phyloP scores from a whole-genome alignment of 208 protist species.

The Zelonia costaricensis region DNA sequence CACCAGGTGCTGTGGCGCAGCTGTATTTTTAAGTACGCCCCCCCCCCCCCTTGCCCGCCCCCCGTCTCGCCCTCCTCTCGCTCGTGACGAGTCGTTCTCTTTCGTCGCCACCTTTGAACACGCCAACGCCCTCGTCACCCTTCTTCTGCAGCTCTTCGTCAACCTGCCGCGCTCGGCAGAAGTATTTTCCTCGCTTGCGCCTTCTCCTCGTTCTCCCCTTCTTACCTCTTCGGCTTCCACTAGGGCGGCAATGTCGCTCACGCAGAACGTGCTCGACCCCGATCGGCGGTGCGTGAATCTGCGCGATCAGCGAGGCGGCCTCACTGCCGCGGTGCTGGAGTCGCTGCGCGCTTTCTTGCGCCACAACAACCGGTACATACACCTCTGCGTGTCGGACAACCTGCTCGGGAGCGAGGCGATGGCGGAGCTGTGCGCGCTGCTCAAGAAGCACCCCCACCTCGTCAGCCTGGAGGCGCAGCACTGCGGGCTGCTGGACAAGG shows the following conservation, averaged over 20 bases:
- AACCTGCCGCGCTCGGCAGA: too few relatives aligned
- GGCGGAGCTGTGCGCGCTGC: conserved; percentile 54
- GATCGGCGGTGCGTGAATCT: conserved; percentile 51
- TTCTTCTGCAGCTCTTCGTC: too few relatives aligned
- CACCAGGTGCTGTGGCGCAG: too few relatives aligned
- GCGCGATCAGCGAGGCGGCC: conserved; percentile 52
- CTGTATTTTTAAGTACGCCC: too few relatives aligned
- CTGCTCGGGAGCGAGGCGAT: conserved; percentile 53
- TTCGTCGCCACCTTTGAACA: too few relatives aligned
- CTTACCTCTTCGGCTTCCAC: too few relatives aligned
- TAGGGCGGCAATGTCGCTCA: conserved; percentile 1
- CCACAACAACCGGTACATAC: conserved; percentile 55
- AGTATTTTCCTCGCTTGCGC: too few relatives aligned
- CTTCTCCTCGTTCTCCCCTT: too few relatives aligned
- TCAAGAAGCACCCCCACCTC: conserved; percentile 58
- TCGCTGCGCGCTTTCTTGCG: conserved; percentile 47
- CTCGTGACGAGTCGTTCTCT: too few relatives aligned
- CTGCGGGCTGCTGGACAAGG: conserved; percentile 64
- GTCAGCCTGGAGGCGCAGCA: conserved; percentile 47
- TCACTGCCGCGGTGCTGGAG: conserved; percentile 52
- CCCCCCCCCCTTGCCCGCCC: too few relatives aligned
- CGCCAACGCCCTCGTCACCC: too few relatives aligned
- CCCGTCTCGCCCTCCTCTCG: too few relatives aligned
- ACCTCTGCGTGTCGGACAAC: conserved; percentile 66
- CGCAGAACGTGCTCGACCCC: conserved; percentile 8